A percentile compares a stretch with the other conserved stretches of the same genome.
Conservation (phyloP, 169 alveolate species). For the Plasmodium knowlesi region DNA sequence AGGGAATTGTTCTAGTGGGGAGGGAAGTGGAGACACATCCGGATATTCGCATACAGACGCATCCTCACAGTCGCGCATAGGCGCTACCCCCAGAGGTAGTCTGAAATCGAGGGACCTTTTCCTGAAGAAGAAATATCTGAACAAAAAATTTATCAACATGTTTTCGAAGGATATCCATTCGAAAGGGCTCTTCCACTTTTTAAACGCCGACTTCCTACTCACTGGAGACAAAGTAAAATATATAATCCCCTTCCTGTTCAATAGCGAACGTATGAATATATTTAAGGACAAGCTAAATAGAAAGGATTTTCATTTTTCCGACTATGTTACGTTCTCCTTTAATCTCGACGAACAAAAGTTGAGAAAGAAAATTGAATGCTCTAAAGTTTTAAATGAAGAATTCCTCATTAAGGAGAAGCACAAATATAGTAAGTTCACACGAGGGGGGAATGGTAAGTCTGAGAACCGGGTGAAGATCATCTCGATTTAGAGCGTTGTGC, state of each 20-base stretch:
- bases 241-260: conserved; percentile 16
- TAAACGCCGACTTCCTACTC: conserved; percentile 50
- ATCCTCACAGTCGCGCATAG: not conserved
- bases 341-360: conserved; percentile 14
- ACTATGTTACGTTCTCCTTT: conserved; percentile 33
- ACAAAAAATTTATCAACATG: conserved; percentile 44
- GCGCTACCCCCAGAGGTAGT: not conserved
- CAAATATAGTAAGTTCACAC: conserved; percentile 31
- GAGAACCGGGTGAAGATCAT: conserved; percentile 8
- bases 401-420: conserved; percentile 51
- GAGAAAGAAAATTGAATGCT: conserved; percentile 10
- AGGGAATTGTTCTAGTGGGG: not conserved
- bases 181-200: conserved; percentile 34
- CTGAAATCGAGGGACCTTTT: not conserved
- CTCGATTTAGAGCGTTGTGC: not conserved
- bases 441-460: not conserved
- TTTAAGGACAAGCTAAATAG: conserved; percentile 34
- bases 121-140: conserved; percentile 20
- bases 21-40: not conserved
- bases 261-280: conserved; percentile 4
- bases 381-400: conserved; percentile 33
- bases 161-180: conserved; percentile 38
- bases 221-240: conserved; percentile 36
- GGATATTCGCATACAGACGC: not conserved
- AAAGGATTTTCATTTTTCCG: conserved; percentile 17